Base-by-base conservation (phyloP, 2,329 filamentous ascomycete species). In the Ophiostoma sp. region DNA sequence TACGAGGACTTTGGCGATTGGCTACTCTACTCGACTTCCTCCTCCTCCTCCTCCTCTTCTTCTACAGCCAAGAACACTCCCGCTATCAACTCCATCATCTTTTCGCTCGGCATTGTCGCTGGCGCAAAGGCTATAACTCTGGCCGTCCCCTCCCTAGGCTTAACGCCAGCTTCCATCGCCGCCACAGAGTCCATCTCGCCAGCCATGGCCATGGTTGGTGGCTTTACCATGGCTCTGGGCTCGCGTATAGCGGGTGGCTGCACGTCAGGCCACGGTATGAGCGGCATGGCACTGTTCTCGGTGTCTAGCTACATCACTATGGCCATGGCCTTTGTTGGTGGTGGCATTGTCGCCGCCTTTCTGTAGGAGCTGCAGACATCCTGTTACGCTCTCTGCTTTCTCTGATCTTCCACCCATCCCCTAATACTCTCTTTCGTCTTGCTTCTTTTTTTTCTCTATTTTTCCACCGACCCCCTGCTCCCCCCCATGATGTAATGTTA, bases 201-300 rank as follows among this genome's bases (percentile, higher is more conserved):
- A 0, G 38, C 73, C 1, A 74, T 78, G 70, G 83, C 85, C 0
- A 73, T 82, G 0, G 63, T 80, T 0, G 88, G 88, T 1, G 88
- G 88, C 0, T 78, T 83, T 3, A 69, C 83, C 14, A 84, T 89
- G 78, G 81, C 83, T 0, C 74, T 90, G 8, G 88, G 88, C 0
- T 81, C 86, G 1, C 82, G 87, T 65, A 74, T 89, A 67, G 87
- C 85, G 0, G 87, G 87, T 1, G 88, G 88, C 0, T 91, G 88
- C 71, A 89, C 88, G 0, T 88, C 85, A 5, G 88, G 88, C 0
- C 88, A 91, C 74, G 88, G 88, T 0, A 86, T 91, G 71, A 89
- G 85, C 69, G 88, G 88, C 0, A 81, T 90, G 74, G 84, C 85
- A n/a, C 78, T 87, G 70, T 78, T 90, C 66, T 87, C 84, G 0